Evolutionary conservation across 108 stramenopile genomes (phyloP).

Genomic region (Schizochytrium sp.): DNA sequence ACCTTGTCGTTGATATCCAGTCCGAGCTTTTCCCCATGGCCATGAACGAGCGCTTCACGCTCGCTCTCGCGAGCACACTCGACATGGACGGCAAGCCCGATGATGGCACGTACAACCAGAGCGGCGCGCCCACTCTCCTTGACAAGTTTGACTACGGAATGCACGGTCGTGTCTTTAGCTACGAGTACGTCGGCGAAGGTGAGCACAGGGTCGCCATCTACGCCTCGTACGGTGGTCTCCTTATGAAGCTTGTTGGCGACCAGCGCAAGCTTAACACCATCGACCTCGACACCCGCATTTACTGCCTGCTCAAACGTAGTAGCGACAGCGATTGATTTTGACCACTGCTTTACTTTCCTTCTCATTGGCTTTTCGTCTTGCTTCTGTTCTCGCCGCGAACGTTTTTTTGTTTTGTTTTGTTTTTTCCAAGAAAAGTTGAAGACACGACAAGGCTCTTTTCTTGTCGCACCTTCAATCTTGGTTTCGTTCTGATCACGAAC

Average conservation of each 20-base stretch:
- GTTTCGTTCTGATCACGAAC: no score
- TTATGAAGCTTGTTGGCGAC: slow-evolving; percentile 86
- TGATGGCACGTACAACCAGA: slow-evolving; percentile 68
- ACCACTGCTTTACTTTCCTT: neutral
- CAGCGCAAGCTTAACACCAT: slow-evolving; percentile 77
- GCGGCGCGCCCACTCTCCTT: slow-evolving; percentile 65
- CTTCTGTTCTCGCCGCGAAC: no score
- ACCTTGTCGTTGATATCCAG: slow-evolving; percentile 83
- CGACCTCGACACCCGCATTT: slow-evolving; percentile 76
- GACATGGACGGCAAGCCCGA: slow-evolving; percentile 82
- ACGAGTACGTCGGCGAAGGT: slow-evolving; percentile 44
- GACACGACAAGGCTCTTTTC: no score
- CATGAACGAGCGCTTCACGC: slow-evolving; percentile 75
- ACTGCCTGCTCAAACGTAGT: slow-evolving; percentile 63
- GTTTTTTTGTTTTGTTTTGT: no score
- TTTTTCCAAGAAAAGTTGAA: no score
- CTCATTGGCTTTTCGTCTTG: no score
- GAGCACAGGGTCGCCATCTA: slow-evolving; percentile 44
- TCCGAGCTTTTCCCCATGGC: slow-evolving; percentile 77
- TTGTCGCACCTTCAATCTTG: no score
- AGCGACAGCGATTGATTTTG: neutral
- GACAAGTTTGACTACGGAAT: slow-evolving; percentile 96
- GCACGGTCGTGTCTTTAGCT: slow-evolving; percentile 88
- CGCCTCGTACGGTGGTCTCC: slow-evolving; percentile 81
- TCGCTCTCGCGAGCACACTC: slow-evolving; percentile 78